phyloP scores from a whole-genome alignment of 805 yeast genomes.

The Torulaspora quercuum region DNA sequence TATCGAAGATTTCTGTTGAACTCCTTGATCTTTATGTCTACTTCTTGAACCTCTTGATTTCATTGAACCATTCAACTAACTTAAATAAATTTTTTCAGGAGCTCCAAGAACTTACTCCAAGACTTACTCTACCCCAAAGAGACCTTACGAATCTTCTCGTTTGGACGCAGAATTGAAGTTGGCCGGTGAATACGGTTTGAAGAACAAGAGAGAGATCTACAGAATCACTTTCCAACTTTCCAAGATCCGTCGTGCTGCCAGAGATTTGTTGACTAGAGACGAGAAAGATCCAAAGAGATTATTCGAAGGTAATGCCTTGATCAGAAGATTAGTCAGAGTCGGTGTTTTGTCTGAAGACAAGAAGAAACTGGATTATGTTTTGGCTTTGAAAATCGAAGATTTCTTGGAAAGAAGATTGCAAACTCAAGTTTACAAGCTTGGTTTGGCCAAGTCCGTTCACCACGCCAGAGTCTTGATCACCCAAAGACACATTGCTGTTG shows the following conservation, averaged over 20 bases:
- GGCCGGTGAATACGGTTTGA: constrained; percentile 99
- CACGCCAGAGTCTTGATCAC: constrained; percentile 98
- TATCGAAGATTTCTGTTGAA: background rate
- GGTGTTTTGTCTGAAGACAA: constrained; percentile 99
- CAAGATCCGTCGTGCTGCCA: constrained; percentile 99
- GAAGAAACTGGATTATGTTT: constrained; percentile 99
- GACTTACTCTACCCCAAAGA: constrained; percentile 99
- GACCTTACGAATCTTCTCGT: constrained; percentile 99
- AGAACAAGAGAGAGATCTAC: constrained; percentile 99
- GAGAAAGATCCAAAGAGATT: constrained; percentile 99
- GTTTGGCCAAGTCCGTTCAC: constrained; percentile 98
- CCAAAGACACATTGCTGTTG: constrained; percentile 99
- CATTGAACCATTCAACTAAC: constrained; percentile 16
- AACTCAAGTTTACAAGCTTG: constrained; percentile 99
- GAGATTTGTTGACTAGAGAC: constrained; percentile 99
- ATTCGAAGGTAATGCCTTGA: constrained; percentile 99
- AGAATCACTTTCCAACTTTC: constrained; percentile 99
- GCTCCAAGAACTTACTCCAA: constrained; percentile 99
- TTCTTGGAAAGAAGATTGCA: constrained; percentile 99
- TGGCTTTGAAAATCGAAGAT: constrained; percentile 97
- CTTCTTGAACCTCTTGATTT: constrained; percentile 18
- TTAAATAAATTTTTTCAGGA: constrained; percentile 46
- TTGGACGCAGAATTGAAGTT: constrained; percentile 98
- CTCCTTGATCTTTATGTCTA: constrained; percentile 20
- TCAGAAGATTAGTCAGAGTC: constrained; percentile 98